These are phyloP conservation scores for Penicillium verrucosum DNA, from an alignment of 2,329 filamentous ascomycete genomes.

Conservation along the genomic window DNA sequence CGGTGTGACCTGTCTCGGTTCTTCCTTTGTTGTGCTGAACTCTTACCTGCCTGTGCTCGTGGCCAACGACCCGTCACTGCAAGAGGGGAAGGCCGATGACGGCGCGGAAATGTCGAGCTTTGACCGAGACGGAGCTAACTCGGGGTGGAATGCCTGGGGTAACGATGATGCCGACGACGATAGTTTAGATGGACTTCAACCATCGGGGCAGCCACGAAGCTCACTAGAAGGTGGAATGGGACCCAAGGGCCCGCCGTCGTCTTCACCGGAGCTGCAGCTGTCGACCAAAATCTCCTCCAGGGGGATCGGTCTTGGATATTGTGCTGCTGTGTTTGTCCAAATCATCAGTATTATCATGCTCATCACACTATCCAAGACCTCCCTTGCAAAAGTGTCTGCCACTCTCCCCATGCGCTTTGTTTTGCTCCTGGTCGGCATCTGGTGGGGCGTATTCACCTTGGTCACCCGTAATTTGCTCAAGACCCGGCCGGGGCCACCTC, in stretches of 20 bases:
- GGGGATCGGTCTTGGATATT: slow-evolving; percentile 85
- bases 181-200: slow-evolving; percentile 18
- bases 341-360: slow-evolving; percentile 73
- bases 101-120: slow-evolving; percentile 26
- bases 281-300: slow-evolving; percentile 85
- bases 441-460: slow-evolving; percentile 86
- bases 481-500: slow-evolving; percentile 75
- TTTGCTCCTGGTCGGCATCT: slow-evolving; percentile 74
- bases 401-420: slow-evolving; percentile 78
- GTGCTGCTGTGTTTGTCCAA: slow-evolving; percentile 77
- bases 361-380: slow-evolving; percentile 46
- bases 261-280: slow-evolving; percentile 67
- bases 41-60: slow-evolving; percentile 87
- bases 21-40: slow-evolving; percentile 87
- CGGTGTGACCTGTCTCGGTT: slow-evolving; percentile 84
- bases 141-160: slow-evolving; percentile 18
- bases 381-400: slow-evolving; percentile 58
- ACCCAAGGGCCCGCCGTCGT: slow-evolving; percentile 7
- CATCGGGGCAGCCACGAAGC: not conserved
- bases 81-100: slow-evolving; percentile 24
- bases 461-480: slow-evolving; percentile 79
- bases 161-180: slow-evolving; percentile 14
- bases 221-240: slow-evolving; percentile 9
- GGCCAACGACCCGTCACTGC: slow-evolving; percentile 65
- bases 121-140: slow-evolving; percentile 14